Percentiles rank a stretch among this genome's conserved stretches.
Conservation (phyloP, 306 rosid species). For the Castanospermum australe region DNA sequence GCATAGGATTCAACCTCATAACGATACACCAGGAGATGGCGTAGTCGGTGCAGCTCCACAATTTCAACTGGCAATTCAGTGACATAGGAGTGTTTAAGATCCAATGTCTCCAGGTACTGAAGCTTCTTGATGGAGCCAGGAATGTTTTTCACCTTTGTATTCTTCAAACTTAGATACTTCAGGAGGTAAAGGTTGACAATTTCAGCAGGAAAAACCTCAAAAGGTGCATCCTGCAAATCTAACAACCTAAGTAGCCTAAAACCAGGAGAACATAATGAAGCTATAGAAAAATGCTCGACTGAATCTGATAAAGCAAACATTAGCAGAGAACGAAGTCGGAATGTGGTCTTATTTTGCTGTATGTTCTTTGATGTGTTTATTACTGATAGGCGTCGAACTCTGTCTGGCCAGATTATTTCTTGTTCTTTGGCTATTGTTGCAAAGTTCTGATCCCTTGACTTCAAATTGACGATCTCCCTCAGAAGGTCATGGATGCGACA, state of each 20-base stretch:
- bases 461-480: constrained; percentile 46
- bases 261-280: constrained; percentile 23
- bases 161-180: constrained; percentile 52
- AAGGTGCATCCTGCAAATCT: constrained; percentile 48
- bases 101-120: constrained; percentile 45
- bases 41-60: constrained; percentile 45
- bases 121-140: constrained; percentile 51
- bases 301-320: constrained; percentile 46
- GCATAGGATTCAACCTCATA: constrained; percentile 47
- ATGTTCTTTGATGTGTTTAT: constrained; percentile 32
- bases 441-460: constrained; percentile 57
- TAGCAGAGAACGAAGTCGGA: constrained; percentile 54
- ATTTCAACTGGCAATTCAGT: constrained; percentile 58
- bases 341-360: constrained; percentile 21
- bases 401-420: constrained; percentile 44
- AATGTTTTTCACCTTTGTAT: constrained; percentile 45
- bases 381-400: constrained; percentile 56
- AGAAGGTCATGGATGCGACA: constrained; percentile 56
- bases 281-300: constrained; percentile 28
- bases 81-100: constrained; percentile 52
- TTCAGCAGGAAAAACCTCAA: constrained; percentile 46
- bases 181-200: constrained; percentile 42
- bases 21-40: constrained; percentile 55
- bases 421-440: constrained; percentile 50
- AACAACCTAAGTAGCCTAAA: constrained; percentile 43